Conservation (phyloP, 352 stramenopile genomes). For the Globisporangium yorkense region DNA sequence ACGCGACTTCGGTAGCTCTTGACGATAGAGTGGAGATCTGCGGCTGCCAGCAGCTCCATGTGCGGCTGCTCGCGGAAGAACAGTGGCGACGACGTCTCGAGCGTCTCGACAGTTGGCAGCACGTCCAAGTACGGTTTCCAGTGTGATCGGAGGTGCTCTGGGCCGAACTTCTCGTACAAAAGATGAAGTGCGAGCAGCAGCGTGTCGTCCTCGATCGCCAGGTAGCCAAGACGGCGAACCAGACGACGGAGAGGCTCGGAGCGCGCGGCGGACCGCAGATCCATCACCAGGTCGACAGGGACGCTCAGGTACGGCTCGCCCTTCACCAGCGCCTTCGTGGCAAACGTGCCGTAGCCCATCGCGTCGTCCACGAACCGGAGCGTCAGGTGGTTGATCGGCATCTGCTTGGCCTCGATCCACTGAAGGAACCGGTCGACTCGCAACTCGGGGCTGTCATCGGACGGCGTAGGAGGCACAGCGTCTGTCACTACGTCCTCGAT, state of each 20-base stretch:
- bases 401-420: conserved; percentile 32
- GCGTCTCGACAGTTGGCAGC: conserved; percentile 38
- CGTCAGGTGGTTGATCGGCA: conserved; percentile 52
- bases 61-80: conserved; percentile 45
- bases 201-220: conserved; percentile 27
- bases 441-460: conserved; percentile 10
- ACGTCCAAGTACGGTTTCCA: conserved; percentile 89
- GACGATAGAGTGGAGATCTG: conserved; percentile 34
- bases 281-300: conserved; percentile 62
- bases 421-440: conserved; percentile 25
- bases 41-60: conserved; percentile 36
- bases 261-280: conserved; percentile 41
- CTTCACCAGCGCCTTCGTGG: conserved; percentile 35
- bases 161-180: conserved; percentile 77
- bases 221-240: conserved; percentile 14
- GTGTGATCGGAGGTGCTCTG: conserved; percentile 20
- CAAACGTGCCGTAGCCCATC: conserved; percentile 67
- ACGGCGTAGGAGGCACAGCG: background rate
- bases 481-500: background rate
- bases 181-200: conserved; percentile 74
- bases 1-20: conserved; percentile 31
- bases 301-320: conserved; percentile 84
- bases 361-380: conserved; percentile 38
- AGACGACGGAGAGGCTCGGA: conserved; percentile 35
- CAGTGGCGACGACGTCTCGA: conserved; percentile 30